Base-by-base conservation (phyloP, 495 filamentous ascomycete genomes). In the Letharia lupina region DNA sequence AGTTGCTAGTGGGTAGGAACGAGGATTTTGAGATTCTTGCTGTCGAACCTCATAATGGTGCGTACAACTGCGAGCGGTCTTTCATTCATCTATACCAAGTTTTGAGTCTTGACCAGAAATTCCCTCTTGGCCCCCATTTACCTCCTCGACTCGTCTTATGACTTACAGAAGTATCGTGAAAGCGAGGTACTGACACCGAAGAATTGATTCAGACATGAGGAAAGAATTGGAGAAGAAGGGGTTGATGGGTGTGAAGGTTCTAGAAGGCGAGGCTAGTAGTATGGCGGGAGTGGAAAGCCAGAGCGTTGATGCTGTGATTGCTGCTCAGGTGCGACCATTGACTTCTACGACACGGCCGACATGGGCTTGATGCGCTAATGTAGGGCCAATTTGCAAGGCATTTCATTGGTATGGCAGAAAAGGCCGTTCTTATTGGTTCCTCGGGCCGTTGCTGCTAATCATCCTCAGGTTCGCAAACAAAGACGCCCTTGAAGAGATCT, bases 251-350 rank as follows among this genome's bases (percentile, higher is more conserved):
- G 82, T 89, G 1, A 72, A 72, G 13, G 78, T 83, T 35, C 41
- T 77, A 57, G 76, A 84, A 56, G 87, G 87, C 6, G 77, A 79
- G 42, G 84, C 86, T 23, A 78, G 73, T 12, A 72, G 74, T 50
- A 82, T 87, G 70, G 80, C 79, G 10, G 69, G 84, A 15, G 58
- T 65, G 18, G 80, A 78, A 54, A 75, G 80, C 61, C 81, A 76
- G 57, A 84, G 81, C 78, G 84, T 80, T 33, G 85, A 89, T 77
- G 84, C 77, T 23, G 79, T 87, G 20, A 78, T 89, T 73, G 80
- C 77, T 65, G 84, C 87, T 44, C 87, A 89, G 81, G 86, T 89
- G 76, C 72, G 77, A 69, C 60, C 16, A n/a, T 28, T 35, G 15
- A 16, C 42, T 61, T 60, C 33, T 41, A 45, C 35, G 15, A n/a